Evolutionary conservation across 1,284 basidiomycete genomes (phyloP).

Genomic region (Stygiomarasmius scandens): DNA sequence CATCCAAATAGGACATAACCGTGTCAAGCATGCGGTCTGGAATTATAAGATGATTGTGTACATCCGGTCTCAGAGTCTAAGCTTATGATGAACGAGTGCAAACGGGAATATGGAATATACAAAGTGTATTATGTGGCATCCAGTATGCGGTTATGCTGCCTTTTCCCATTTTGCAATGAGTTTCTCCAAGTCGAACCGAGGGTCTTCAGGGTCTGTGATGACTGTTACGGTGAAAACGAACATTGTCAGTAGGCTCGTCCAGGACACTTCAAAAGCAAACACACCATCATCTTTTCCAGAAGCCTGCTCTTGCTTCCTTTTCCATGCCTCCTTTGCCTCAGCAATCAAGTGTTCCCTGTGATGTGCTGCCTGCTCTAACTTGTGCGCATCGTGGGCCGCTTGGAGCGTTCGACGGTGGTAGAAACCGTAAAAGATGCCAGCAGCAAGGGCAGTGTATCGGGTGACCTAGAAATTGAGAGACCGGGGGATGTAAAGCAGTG

Average conservation of each 20-base stretch:
- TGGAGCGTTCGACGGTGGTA: constrained; percentile 91
- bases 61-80: neutral
- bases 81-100: neutral
- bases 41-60: neutral
- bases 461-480: constrained; percentile 70
- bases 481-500: neutral
- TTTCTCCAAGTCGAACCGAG: constrained; percentile 96
- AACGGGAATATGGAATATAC: neutral
- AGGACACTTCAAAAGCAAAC: constrained; percentile 28
- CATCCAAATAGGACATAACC: neutral
- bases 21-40: neutral
- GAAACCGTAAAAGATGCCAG: constrained; percentile 92
- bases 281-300: constrained; percentile 56
- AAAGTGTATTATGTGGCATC: neutral
- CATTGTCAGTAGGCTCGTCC: constrained; percentile 24
- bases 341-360: constrained; percentile 79
- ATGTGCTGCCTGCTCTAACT: constrained; percentile 68
- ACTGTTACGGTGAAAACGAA: constrained; percentile 50
- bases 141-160: constrained; percentile 41
- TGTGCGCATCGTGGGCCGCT: constrained; percentile 75
- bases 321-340: constrained; percentile 92
- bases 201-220: constrained; percentile 91
- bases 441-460: constrained; percentile 90
- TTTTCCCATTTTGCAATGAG: constrained; percentile 78
- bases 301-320: constrained; percentile 67